Evolutionary conservation across 2,329 filamentous ascomycete species (phyloP).

Genomic region (Scytalidium lignicola): DNA sequence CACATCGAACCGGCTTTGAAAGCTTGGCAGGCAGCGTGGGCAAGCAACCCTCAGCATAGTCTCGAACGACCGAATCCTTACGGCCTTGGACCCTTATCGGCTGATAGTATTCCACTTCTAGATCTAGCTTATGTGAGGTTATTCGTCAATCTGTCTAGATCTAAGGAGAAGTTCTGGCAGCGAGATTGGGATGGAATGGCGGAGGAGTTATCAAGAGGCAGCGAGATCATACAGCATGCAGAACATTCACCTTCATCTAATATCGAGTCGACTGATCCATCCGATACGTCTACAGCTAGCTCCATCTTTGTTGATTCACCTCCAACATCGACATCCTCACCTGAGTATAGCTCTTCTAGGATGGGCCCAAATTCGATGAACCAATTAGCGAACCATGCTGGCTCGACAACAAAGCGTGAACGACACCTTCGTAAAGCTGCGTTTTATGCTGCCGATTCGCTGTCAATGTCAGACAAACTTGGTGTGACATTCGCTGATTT

Average conservation of each 20-base stretch:
- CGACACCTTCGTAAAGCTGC: slow-evolving; percentile 89
- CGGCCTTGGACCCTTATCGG: slow-evolving; percentile 74
- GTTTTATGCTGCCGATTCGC: slow-evolving; percentile 87
- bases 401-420: slow-evolving; percentile 66
- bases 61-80: slow-evolving; percentile 81
- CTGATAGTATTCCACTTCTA: slow-evolving; percentile 84
- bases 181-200: slow-evolving; percentile 90
- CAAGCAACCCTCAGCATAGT: slow-evolving; percentile 77
- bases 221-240: slow-evolving; percentile 69
- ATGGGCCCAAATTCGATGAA: slow-evolving; percentile 22
- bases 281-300: slow-evolving; percentile 41
- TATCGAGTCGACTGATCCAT: slow-evolving; percentile 31
- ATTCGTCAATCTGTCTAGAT: slow-evolving; percentile 86
- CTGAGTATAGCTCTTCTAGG: slow-evolving; percentile 25
- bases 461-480: slow-evolving; percentile 81
- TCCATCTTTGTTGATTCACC: slow-evolving; percentile 46
- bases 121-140: slow-evolving; percentile 89
- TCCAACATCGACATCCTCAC: slow-evolving; percentile 44
- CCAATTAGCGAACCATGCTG: slow-evolving; percentile 22
- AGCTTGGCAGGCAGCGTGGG: slow-evolving; percentile 93
- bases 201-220: slow-evolving; percentile 74
- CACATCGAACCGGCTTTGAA: slow-evolving; percentile 91
- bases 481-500: slow-evolving; percentile 82
- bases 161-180: slow-evolving; percentile 92
- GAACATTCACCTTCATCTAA: slow-evolving; percentile 52